Evolutionary conservation across 2,329 filamentous ascomycete genomes (phyloP).

Genomic region (Cyphellophora europaea): DNA sequence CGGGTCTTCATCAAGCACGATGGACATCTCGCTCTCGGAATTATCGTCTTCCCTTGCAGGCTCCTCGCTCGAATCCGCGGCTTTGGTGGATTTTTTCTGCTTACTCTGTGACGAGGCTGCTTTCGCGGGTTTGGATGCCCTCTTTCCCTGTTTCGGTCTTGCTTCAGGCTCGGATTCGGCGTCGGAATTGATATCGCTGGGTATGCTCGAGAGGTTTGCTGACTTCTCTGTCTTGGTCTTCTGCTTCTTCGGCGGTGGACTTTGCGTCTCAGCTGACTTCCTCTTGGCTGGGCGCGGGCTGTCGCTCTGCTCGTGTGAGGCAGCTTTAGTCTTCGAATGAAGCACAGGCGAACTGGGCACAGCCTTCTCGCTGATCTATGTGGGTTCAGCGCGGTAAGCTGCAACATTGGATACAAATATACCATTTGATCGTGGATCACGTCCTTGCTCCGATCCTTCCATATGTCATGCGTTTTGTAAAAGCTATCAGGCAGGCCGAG

Average conservation of each 20-base stretch:
- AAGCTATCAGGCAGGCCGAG: constrained; percentile 45
- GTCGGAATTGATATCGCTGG: no score
- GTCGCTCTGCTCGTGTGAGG: neutral
- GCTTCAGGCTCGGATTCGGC: no score
- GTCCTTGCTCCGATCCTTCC: constrained; percentile 46
- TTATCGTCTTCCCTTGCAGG: constrained; percentile 21
- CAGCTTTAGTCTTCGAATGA: constrained; percentile 5
- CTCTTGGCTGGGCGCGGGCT: constrained; percentile 7
- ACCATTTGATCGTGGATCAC: constrained; percentile 47
- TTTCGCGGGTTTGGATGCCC: no score
- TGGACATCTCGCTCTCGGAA: constrained; percentile 59
- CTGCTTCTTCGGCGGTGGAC: constrained; percentile 7
- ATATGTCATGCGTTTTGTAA: constrained; percentile 42
- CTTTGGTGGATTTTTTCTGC: constrained; percentile 4
- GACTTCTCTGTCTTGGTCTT: constrained; percentile 1
- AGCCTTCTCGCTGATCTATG: constrained; percentile 5
- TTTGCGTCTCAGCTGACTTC: constrained; percentile 14
- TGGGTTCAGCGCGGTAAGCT: constrained; percentile 7
- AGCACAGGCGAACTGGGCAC: constrained; percentile 4
- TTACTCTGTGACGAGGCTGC: no score
- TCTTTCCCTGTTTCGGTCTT: no score
- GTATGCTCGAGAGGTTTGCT: no score
- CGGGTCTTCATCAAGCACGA: constrained; percentile 66
- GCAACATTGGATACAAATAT: no score
- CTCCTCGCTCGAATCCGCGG: constrained; percentile 1